phyloP scores from a whole-genome alignment of 2,329 filamentous ascomycete genomes.

The Sporothrix globosa region DNA sequence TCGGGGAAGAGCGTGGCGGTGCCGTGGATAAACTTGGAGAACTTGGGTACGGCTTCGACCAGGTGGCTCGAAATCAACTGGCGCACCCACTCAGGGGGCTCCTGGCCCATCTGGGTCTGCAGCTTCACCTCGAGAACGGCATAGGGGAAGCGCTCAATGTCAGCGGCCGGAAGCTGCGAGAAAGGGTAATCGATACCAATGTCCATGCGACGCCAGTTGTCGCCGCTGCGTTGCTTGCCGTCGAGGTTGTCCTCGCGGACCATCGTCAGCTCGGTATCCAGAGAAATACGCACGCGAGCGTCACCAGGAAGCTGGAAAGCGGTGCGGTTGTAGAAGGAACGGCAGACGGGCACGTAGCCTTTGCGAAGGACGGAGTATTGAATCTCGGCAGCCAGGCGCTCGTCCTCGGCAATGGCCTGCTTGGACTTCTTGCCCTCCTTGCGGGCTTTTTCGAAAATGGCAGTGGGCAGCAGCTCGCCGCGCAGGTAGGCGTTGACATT shows the following conservation, averaged over 20 bases:
- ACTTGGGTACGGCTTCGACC: conserved; percentile 98
- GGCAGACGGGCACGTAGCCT: conserved; percentile 83
- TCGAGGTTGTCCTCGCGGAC: conserved; percentile 93
- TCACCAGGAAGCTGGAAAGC: conserved; percentile 97
- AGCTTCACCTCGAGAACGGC: conserved; percentile 96
- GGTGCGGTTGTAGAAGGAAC: conserved; percentile 97
- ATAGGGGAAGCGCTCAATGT: conserved; percentile 91
- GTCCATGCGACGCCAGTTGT: conserved; percentile 96
- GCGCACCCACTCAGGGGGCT: conserved; percentile 94
- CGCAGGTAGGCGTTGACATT: conserved; percentile 89
- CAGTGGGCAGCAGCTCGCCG: conserved; percentile 80
- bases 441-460: conserved; percentile 94
- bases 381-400: conserved; percentile 85
- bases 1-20: conserved; percentile 84
- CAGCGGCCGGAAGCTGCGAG: conserved; percentile 79
- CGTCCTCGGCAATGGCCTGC: conserved; percentile 87
- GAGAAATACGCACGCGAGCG: conserved; percentile 90
- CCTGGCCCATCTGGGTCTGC: conserved; percentile 92
- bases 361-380: conserved; percentile 92
- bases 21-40: conserved; percentile 98
- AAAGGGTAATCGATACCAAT: conserved; percentile 97
- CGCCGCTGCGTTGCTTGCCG: conserved; percentile 71
- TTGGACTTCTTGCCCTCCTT: conserved; percentile 93
- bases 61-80: conserved; percentile 91
- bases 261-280: conserved; percentile 96